phyloP scores from a whole-genome alignment of 2,329 filamentous ascomycete species.

The Colletotrichum sp. region DNA sequence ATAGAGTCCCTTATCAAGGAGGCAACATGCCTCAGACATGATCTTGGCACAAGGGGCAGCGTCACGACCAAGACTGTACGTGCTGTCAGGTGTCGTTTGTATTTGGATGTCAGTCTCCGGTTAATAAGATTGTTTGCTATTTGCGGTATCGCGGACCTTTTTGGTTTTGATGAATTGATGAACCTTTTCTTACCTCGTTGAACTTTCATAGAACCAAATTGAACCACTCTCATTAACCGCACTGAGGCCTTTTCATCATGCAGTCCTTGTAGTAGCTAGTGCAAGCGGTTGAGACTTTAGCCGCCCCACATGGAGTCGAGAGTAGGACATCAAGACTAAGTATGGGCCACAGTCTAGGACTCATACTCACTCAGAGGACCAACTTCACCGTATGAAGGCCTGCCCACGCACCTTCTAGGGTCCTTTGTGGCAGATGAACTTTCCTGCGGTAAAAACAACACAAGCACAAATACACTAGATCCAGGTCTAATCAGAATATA shows the following conservation, averaged over 20 bases:
- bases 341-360: neutral
- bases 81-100: neutral
- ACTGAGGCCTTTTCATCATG: neutral
- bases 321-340: neutral
- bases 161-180: neutral
- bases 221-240: neutral
- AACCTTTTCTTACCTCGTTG: neutral
- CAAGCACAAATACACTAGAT: neutral
- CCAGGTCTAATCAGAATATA: neutral
- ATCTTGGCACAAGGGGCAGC: neutral
- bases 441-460: neutral
- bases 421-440: neutral
- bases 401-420: neutral
- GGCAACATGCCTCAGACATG: neutral
- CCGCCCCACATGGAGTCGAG: neutral
- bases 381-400: neutral
- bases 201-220: neutral
- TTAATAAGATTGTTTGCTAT: neutral
- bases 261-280: neutral
- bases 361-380: neutral
- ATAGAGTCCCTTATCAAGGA: neutral
- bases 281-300: neutral
- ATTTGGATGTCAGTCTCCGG: neutral
- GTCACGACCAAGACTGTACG: neutral
- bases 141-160: neutral